A percentile compares a stretch with the other conserved stretches of the same genome.
Evolutionary conservation across 331 rosid genomes (phyloP).

Genomic region (Acacia pycnantha): DNA sequence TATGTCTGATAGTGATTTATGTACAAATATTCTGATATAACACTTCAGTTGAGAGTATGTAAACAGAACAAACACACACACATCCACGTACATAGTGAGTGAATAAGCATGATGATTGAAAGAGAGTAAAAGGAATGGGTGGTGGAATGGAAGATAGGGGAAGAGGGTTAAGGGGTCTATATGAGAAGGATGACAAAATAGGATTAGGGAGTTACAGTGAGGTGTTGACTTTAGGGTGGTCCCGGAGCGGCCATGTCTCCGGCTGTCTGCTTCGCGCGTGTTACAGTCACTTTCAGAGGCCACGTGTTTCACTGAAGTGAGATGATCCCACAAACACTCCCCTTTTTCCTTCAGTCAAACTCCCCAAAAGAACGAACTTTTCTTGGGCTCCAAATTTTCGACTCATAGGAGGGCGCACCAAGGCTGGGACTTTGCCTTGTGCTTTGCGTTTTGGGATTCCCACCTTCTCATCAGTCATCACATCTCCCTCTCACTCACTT

Average conservation of each 20-base stretch:
- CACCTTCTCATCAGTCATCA: background rate
- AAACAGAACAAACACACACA: background rate
- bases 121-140: background rate
- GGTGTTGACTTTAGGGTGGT: slow-evolving; percentile 34
- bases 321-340: background rate
- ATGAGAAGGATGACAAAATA: background rate
- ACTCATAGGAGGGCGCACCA: background rate
- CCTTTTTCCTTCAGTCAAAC: slow-evolving; percentile 26
- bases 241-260: slow-evolving; percentile 29
- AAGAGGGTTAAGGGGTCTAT: background rate
- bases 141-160: background rate
- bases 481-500: background rate
- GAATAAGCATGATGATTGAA: background rate
- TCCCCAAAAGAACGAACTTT: background rate
- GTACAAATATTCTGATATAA: background rate
- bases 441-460: background rate
- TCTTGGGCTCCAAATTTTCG: slow-evolving; percentile 14
- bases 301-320: slow-evolving; percentile 20
- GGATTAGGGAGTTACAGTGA: background rate
- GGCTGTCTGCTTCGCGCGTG: slow-evolving; percentile 41
- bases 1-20: background rate
- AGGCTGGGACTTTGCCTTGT: background rate
- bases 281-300: slow-evolving; percentile 26
- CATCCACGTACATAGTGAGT: background rate
- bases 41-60: background rate